Base-by-base conservation (phyloP, 805 yeast species). In the Wickerhamomyces strasburgensis region DNA sequence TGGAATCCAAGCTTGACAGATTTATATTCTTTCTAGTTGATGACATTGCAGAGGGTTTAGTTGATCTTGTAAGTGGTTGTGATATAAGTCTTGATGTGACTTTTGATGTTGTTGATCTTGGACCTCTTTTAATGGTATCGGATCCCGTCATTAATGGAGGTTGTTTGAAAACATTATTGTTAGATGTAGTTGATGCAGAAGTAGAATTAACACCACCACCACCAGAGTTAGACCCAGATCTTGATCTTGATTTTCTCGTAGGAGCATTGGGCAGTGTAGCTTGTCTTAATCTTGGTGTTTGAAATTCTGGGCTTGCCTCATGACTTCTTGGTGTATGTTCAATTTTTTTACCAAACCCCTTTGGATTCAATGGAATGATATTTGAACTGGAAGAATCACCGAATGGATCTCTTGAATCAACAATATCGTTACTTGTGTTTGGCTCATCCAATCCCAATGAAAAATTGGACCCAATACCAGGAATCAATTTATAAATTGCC, bases 31-130 rank as follows among this genome's bases (percentile, higher is more conserved):
- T 40, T 29, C 40, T 31, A 14, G 40, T 36, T 15, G 46, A 29
- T 18, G 29, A 35, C 3, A 34, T 33, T 16, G 32, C 39, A 11
- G 38, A 39, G 4, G 39, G 24, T 21, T 39, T 42, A 29, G 36
- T 43, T 11, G 49, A 40, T 9, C 40, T 37, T 7, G 57, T 29
- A 4, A 58, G 40, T 3, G 73, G 72, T 28, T 68, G 74, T 5
- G 70, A 59, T 7, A 67, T 65, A 26, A 72, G 56, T 34, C 78
- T 55, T 8, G 77, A 71, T 2, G 75, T 70, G 9, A 72, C 68
- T 40, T 62, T 65, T 0, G 77, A 61, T 29, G 69, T 64, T 0
- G 68, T 61, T 19, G 62, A 50, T 40, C 67, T 57, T 28, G 56
- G 39, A 4, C 38, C 38, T 34, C 54, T 48, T 37, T 47, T 52